Evolutionary conservation across 1,284 basidiomycete genomes (phyloP), one percentile per base, ranked within the genome.

Genomic region (Moniliophthora roreri): DNA sequence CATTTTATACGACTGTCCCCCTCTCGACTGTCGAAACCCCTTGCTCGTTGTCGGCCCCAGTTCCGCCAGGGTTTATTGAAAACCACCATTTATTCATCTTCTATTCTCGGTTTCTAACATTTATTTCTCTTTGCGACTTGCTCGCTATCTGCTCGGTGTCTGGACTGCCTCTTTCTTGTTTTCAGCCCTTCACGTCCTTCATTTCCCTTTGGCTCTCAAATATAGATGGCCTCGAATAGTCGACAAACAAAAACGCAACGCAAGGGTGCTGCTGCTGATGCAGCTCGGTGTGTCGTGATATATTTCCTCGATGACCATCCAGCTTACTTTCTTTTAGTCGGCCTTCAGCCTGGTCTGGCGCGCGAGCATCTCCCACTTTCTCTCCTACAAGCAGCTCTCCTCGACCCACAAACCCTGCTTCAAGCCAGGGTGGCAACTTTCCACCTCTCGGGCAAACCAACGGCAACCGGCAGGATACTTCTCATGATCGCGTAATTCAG

Each of bases 291-390:
- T 63, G 78, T 75, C n/a, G 9, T 20, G n/a, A 49, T 50, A 34
- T 53, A 32, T 10, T 42, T 28, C 26, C 49, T 32, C 46, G 47
- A 42, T 45, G 21, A 16, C 16, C 16, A 20, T 32, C 48, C 24
- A 40, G 45, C 13, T 40, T 49, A 28, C 52, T 10, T 48, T 21
- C 53, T 38, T 37, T 52, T 62, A 85, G 84, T 58, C 84, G 85
- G 64, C 60, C 75, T 47, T 67, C 75, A 56, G 84, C 85, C 18
- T 89, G 87, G 87, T 64, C 66, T 57, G 80, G 79, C 58, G 69
- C 83, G 55, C 81, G 87, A 54, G 75, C 81, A 51, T 85, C 85
- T 38, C 82, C 85, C 10, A 84, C 85, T 3, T 88, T 81, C 69
- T 81, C 84, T 54, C 79, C 85, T 5, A 68, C 76, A 34, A 71